Percentiles rank a stretch among this genome's conserved stretches.
These are phyloP conservation scores for Xylaria digitata DNA, from an alignment of 2,329 filamentous ascomycete genomes.

Conservation along the genomic window DNA sequence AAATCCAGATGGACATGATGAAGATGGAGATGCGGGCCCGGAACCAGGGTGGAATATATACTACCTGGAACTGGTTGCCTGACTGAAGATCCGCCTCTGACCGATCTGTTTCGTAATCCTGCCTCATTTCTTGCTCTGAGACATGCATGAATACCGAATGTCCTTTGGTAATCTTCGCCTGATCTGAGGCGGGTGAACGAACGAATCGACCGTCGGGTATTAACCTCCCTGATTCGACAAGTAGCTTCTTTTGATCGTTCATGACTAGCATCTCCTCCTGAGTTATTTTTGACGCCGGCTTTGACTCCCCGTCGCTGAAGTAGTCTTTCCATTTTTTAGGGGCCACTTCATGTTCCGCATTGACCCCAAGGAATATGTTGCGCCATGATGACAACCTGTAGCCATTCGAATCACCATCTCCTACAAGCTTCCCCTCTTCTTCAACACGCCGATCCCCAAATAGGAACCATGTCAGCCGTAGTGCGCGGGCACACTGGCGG, in stretches of 20 bases:
- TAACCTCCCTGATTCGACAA: slow-evolving; percentile 66
- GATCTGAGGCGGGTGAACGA: slow-evolving; percentile 91
- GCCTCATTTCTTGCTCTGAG: slow-evolving; percentile 71
- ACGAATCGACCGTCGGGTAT: slow-evolving; percentile 83
- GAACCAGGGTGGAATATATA: slow-evolving; percentile 89
- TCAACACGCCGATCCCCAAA: slow-evolving; percentile 85
- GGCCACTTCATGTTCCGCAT: slow-evolving; percentile 56
- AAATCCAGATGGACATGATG: slow-evolving; percentile 90
- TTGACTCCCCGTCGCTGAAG: slow-evolving; percentile 61
- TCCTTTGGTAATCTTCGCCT: slow-evolving; percentile 92
- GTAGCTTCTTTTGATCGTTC: slow-evolving; percentile 56
- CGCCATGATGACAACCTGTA: slow-evolving; percentile 54
- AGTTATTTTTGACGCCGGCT: slow-evolving; percentile 54
- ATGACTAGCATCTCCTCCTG: slow-evolving; percentile 53
- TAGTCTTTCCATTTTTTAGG: slow-evolving; percentile 69
- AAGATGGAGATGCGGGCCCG: slow-evolving; percentile 83
- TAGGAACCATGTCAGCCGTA: slow-evolving; percentile 91
- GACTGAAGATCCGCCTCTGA: slow-evolving; percentile 62
- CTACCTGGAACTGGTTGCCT: slow-evolving; percentile 72
- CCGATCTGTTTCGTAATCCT: slow-evolving; percentile 71
- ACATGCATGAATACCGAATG: slow-evolving; percentile 83
- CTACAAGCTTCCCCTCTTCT: slow-evolving; percentile 78
- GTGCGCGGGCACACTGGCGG: slow-evolving; percentile 79
- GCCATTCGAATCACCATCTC: slow-evolving; percentile 47
- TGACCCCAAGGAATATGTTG: slow-evolving; percentile 60